A percentile compares a stretch with the other conserved stretches of the same genome.
Conservation (phyloP, 495 filamentous ascomycete species). For the Xylaria telfairii region DNA sequence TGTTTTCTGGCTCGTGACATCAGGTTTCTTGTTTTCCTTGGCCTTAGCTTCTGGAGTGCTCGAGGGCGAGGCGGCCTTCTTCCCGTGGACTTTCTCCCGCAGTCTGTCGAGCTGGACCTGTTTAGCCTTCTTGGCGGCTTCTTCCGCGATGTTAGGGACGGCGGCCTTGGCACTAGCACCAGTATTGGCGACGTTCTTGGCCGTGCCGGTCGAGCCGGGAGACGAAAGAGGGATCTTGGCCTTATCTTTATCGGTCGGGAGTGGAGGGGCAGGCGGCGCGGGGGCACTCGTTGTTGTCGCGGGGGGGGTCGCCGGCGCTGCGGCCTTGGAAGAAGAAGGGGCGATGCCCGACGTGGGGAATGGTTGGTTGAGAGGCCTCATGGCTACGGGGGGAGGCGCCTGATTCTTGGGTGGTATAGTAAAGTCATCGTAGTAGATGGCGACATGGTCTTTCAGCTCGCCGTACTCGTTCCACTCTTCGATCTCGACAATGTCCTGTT, state of each 20-base stretch:
- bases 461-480: slow-evolving; percentile 99
- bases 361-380: slow-evolving; percentile 28
- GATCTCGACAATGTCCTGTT: slow-evolving; percentile 86
- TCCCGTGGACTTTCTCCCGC: slow-evolving; percentile 48
- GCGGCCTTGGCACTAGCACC: slow-evolving; percentile 45
- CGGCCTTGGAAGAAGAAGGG: slow-evolving; percentile 41
- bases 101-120: slow-evolving; percentile 52
- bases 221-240: slow-evolving; percentile 24
- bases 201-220: slow-evolving; percentile 18
- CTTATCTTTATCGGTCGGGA: slow-evolving; percentile 33
- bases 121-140: slow-evolving; percentile 71
- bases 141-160: slow-evolving; percentile 68
- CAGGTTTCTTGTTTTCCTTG: slow-evolving; percentile 27
- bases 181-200: slow-evolving; percentile 29
- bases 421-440: slow-evolving; percentile 61
- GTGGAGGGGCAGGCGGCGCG: slow-evolving; percentile 34
- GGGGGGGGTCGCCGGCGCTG: slow-evolving; percentile 46
- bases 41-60: slow-evolving; percentile 36
- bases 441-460: slow-evolving; percentile 86
- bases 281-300: slow-evolving; percentile 36
- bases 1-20: background rate
- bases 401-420: slow-evolving; percentile 51
- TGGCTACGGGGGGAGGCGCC: slow-evolving; percentile 38
- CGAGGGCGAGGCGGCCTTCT: slow-evolving; percentile 40
- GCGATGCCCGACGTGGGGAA: slow-evolving; percentile 39